Conservation (phyloP, 2,329 filamentous ascomycete species). For the Aspergillus pseudoviridinutans region DNA sequence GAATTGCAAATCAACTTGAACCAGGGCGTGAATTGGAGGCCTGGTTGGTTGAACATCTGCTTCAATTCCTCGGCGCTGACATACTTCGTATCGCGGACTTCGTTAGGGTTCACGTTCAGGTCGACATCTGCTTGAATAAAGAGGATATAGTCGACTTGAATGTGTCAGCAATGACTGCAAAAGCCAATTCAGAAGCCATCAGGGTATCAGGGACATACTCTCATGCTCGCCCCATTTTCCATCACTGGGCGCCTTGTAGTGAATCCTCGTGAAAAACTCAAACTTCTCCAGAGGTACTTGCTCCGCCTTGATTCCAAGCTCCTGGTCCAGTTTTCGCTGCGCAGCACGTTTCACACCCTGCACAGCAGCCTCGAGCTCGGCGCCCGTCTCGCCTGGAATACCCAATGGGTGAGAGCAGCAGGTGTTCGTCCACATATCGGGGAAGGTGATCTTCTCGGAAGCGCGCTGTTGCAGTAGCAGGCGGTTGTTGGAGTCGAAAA, state of each 20-base stretch:
- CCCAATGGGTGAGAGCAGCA: conserved; percentile 97
- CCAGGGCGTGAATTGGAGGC: conserved; percentile 90
- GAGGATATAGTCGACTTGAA: conserved; percentile 89
- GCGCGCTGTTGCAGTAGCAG: conserved; percentile 94
- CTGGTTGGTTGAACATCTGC: conserved; percentile 75
- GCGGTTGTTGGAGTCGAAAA: conserved; percentile 91
- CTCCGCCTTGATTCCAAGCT: conserved; percentile 82
- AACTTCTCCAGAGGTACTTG: conserved; percentile 92
- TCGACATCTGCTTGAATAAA: conserved; percentile 96
- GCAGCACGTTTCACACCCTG: conserved; percentile 87
- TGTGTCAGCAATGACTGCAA: conserved; percentile 12
- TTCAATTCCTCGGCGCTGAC: conserved; percentile 79
- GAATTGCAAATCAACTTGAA: conserved; percentile 98
- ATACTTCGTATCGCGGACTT: conserved; percentile 80
- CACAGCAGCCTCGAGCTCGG: conserved; percentile 73
- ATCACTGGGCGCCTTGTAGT: conserved; percentile 95
- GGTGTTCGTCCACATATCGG: conserved; percentile 99
- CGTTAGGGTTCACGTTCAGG: conserved; percentile 71
- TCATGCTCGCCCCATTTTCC: conserved; percentile 99
- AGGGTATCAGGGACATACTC: conserved; percentile 56
- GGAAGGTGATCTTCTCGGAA: conserved; percentile 96
- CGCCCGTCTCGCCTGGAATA: conserved; percentile 85
- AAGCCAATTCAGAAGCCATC: background rate
- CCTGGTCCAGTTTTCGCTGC: conserved; percentile 88
- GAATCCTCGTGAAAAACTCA: conserved; percentile 90